phyloP scores from a whole-genome alignment of 345 rosid species.

The Eucalyptus cloeziana region DNA sequence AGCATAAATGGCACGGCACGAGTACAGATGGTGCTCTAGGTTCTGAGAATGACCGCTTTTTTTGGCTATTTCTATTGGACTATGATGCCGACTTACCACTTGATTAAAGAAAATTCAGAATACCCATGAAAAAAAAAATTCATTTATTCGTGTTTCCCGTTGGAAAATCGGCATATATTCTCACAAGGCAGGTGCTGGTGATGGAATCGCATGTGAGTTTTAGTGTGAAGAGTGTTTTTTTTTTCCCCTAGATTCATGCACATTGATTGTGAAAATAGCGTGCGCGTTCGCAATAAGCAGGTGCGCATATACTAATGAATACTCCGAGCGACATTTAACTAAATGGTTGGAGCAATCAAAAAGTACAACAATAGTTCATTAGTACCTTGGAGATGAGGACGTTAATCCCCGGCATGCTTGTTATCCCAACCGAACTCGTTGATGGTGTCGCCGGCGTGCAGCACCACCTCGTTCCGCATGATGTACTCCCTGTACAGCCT shows the following conservation, averaged over 20 bases:
- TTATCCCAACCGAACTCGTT: constrained; percentile 97
- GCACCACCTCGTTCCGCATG: constrained; percentile 63
- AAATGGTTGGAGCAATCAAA: not conserved
- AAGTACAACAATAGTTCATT: not conserved
- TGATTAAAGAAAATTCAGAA: not conserved
- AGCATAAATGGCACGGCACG: not conserved
- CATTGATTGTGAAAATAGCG: not conserved
- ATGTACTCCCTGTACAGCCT: constrained; percentile 67
- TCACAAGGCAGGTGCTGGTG: not conserved
- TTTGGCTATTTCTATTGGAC: not conserved
- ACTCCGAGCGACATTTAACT: not conserved
- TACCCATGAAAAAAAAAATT: not conserved
- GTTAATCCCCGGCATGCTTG: constrained; percentile 88
- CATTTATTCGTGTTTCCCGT: not conserved
- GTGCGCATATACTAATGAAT: not conserved
- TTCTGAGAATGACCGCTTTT: not conserved
- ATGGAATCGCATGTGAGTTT: not conserved
- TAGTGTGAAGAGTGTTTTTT: not conserved
- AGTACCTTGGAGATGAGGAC: constrained; percentile 86
- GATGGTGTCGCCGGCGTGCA: constrained; percentile 82
- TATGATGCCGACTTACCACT: not conserved
- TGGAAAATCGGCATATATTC: not conserved
- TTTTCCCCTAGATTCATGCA: not conserved
- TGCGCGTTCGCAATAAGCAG: not conserved
- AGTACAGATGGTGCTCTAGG: not conserved